Evolutionary conservation across 2,329 filamentous ascomycete species (phyloP).

Genomic region (Hymenoscyphus repandus): DNA sequence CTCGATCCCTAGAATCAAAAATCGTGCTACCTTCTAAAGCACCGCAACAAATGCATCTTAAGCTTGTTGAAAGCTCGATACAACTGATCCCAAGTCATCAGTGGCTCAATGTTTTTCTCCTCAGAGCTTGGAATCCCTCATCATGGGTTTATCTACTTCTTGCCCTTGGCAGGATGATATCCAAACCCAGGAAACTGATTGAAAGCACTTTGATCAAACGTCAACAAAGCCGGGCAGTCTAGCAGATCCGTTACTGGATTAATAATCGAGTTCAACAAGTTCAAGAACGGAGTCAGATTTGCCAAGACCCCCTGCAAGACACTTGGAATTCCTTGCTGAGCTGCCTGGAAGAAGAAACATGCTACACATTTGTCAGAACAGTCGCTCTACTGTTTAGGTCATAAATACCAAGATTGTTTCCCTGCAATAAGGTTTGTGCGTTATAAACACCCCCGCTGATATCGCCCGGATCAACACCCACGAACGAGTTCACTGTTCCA

Average conservation of each 20-base stretch:
- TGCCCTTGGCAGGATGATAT: constrained; percentile 6
- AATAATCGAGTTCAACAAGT: constrained; percentile 4
- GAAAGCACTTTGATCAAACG: constrained; percentile 10
- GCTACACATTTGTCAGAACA: too few relatives aligned
- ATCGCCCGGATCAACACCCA: constrained; percentile 39
- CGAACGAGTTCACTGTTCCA: constrained; percentile 46
- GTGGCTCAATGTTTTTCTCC: too few relatives aligned
- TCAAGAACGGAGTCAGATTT: constrained; percentile 2
- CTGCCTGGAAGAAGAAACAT: constrained; percentile 33
- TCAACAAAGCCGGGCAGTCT: constrained; percentile 9
- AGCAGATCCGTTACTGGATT: constrained; percentile 1
- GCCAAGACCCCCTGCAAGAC: background rate
- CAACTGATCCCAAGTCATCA: too few relatives aligned
- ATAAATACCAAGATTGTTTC: constrained; percentile 43
- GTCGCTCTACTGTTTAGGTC: too few relatives aligned
- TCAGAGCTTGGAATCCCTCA: too few relatives aligned
- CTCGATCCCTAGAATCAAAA: too few relatives aligned
- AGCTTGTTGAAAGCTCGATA: too few relatives aligned
- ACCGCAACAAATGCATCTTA: too few relatives aligned
- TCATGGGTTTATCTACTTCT: too few relatives aligned
- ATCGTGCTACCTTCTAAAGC: too few relatives aligned
- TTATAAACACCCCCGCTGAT: constrained; percentile 40
- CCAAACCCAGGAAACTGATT: constrained; percentile 13
- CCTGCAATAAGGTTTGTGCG: constrained; percentile 37
- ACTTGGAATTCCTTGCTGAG: constrained; percentile 1